Evolutionary conservation across 2,329 filamentous ascomycete genomes (phyloP), one percentile per base, ranked within the genome.

Genomic region (Aspergillus sp.): DNA sequence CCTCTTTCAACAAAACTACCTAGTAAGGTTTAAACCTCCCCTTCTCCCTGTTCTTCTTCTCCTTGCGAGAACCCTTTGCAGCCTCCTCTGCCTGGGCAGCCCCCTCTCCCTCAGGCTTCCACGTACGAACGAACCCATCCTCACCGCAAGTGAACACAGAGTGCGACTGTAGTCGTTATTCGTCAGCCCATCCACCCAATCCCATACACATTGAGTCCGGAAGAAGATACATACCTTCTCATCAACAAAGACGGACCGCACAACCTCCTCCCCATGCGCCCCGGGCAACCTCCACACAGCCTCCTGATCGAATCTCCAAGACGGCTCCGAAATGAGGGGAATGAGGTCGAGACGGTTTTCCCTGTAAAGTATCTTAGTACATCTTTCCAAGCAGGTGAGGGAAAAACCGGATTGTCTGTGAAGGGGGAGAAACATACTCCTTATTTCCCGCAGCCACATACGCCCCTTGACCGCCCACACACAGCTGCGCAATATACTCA

Each of bases 401-500:
- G 25, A 8, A 8, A 8, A 28, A 28, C 25, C 49, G 47, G 15
- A 48, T 12, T 51, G 13, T 12, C 30, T 3, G 17, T 23, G 7
- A 49, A 32, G 30, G 45, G 30, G 30, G 10, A 25, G 23, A 41
- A 30, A 72, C 75, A 52, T 72, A 83, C 82, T 78, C 78, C 57
- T 83, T 82, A 60, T 80, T 82, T 9, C 82, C 83, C 21, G 78
- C 78, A 5, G 77, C 82, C 59, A 84, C 68, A 62, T 77, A 80
- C 2, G 76, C 70, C 25, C 78, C 75, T 57, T 75, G 75, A 8
- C 75, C 76, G 38, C 78, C 73, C 60, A 78, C 71, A 49, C 83
- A 74, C 55, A 87, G 69, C 67, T 85, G 82, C 19, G 84, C 82
- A 5, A 87, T 80, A 70, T 89, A 89, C 73, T 87, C 84, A 67